Evolutionary conservation across 2,329 filamentous ascomycete species (phyloP), one percentile per base, ranked within the genome.

Genomic region (Stemphylium vesicarium): DNA sequence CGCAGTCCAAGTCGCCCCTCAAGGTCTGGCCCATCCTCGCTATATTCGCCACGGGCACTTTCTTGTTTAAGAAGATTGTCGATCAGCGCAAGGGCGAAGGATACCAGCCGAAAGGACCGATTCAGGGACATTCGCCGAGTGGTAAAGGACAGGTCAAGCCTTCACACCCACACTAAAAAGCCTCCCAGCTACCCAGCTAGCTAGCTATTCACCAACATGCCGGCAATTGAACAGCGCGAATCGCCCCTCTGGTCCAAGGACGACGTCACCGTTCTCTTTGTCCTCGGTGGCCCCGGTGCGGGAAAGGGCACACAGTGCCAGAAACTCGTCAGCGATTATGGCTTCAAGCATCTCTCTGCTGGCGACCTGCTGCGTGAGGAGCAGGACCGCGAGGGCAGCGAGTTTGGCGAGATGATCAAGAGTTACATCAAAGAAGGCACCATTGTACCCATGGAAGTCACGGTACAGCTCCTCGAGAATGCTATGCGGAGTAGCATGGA

Each of bases 391-490:
- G 84, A 86, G 0, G 93, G 91, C 53, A 92, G 88, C 62, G 83
- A 97, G 77, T 98, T 96, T 75, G 95, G 95, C 74, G 86, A 92
- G 63, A 84, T 98, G 79, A 99, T 99, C 84, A 89, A 89, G 75
- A 85, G 89, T 66, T 93, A 95, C 81, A 99, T 99, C 82, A 91
- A 89, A 73, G 89, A 99, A 75, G 95, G 95, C 56, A 87, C 87
- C 67, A 99, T 99, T 76, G 95, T 99, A 61, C 95, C 95, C n/a
- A 96, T 96, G 91, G 94, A 98, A 77, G 92, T 98, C 45, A 99
- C 95, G 4, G 89, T 99, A 56, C 89, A 93, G 69, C 80, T 99
- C 32, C 85, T 99, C 38, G 93, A 97, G 79, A 96, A 96, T 77
- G 92, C 93, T 54, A 98, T 99, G 91, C 83, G 82, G 52, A 86